phyloP scores from a whole-genome alignment of 1,284 basidiomycete species.

The Ceratobasidium sp. region DNA sequence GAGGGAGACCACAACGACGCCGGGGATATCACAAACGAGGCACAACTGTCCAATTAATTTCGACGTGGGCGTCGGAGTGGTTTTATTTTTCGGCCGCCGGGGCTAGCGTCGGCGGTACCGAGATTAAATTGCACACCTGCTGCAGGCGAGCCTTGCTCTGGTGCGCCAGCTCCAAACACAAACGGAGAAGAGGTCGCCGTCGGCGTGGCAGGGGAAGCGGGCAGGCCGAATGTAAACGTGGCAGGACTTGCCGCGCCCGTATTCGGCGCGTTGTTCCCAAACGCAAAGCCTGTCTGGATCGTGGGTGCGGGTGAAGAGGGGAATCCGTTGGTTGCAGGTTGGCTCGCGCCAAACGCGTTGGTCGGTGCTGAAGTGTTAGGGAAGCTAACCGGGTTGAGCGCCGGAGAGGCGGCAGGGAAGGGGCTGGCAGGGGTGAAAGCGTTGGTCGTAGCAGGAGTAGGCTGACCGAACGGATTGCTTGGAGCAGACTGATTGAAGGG shows the following conservation, averaged over 20 bases:
- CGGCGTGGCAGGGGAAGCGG: slow-evolving; percentile 16
- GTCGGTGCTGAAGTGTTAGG: slow-evolving; percentile 9
- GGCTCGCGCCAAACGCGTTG: slow-evolving; percentile 25
- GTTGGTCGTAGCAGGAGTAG: slow-evolving; percentile 14
- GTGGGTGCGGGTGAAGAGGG: slow-evolving; percentile 5
- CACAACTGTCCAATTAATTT: slow-evolving; percentile 22
- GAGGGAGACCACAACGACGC: slow-evolving; percentile 1
- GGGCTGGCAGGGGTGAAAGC: slow-evolving; percentile 32
- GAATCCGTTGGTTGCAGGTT: slow-evolving; percentile 22
- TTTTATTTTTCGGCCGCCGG: slow-evolving; percentile 37
- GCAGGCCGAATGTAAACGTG: slow-evolving; percentile 24
- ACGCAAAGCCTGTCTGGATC: slow-evolving; percentile 7
- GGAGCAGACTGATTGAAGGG: slow-evolving; percentile 18
- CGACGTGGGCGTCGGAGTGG: slow-evolving; percentile 36
- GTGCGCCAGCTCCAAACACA: slow-evolving; percentile 1
- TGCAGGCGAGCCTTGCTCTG: slow-evolving; percentile 22
- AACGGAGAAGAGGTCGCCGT: slow-evolving; percentile 13
- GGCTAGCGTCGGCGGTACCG: slow-evolving; percentile 31
- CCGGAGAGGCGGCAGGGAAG: slow-evolving; percentile 18
- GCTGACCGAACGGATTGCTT: slow-evolving; percentile 20
- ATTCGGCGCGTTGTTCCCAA: slow-evolving; percentile 1
- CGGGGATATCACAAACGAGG: slow-evolving; percentile 9
- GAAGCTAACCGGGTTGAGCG: neutral
- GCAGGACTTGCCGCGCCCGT: slow-evolving; percentile 19
- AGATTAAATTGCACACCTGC: slow-evolving; percentile 33